Conservation (phyloP, 148 eudicot genomes). For the Simmondsia chinensis region DNA sequence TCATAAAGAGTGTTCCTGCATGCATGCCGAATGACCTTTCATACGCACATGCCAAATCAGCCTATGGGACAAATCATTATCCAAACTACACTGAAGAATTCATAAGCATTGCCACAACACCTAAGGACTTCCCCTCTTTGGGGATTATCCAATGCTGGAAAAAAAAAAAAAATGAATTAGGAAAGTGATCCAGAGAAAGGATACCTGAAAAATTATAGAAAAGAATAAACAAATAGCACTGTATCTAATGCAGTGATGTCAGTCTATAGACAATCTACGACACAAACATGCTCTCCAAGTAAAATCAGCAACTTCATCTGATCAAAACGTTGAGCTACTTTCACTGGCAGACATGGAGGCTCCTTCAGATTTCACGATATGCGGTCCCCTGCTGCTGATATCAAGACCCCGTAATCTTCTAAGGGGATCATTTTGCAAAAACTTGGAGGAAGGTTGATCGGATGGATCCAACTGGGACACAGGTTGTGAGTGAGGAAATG, state of each 20-base stretch:
- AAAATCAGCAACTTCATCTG: conserved; percentile 19
- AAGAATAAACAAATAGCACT: conserved; percentile 6
- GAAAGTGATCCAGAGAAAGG: conserved; percentile 14
- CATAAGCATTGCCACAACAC: not conserved
- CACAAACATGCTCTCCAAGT: conserved; percentile 7
- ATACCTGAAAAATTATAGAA: conserved; percentile 16
- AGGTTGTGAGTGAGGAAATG: conserved; percentile 16
- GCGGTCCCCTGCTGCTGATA: conserved; percentile 24
- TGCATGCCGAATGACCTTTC: conserved; percentile 14
- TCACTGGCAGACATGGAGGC: conserved; percentile 36
- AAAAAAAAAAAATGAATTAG: conserved; percentile 8
- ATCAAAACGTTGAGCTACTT: conserved; percentile 39
- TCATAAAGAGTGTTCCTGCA: conserved; percentile 4
- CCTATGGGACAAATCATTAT: conserved; percentile 1
- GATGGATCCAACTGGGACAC: conserved; percentile 20
- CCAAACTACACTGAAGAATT: not conserved
- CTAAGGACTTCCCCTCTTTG: conserved; percentile 8
- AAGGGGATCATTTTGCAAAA: conserved; percentile 24
- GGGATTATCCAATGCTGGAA: conserved; percentile 22
- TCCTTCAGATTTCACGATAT: conserved; percentile 26
- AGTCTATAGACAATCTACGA: conserved; percentile 31
- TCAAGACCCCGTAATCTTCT: conserved; percentile 36
- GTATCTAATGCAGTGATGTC: conserved; percentile 23
- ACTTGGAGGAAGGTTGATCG: conserved; percentile 11
- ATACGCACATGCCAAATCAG: conserved; percentile 8